These are phyloP conservation scores for Furcasterigmium sp. DNA, from an alignment of 2,329 filamentous ascomycete genomes.

Conservation along the genomic window DNA sequence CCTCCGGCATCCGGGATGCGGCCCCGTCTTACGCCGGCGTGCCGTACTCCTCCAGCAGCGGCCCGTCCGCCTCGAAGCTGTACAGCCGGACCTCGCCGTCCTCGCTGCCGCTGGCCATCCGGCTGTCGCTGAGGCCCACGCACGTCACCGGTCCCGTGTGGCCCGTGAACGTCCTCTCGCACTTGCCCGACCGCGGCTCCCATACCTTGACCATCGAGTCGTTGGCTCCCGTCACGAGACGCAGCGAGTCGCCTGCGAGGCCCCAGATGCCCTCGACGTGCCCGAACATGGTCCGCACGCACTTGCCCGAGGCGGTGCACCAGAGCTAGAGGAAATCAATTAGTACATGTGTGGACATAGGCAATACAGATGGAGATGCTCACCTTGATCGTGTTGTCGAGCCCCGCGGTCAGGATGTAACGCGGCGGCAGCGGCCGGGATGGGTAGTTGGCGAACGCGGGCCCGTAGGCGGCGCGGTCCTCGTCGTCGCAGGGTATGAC, in stretches of 20 bases:
- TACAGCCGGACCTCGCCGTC: constrained; percentile 88
- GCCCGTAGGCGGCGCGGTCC: constrained; percentile 51
- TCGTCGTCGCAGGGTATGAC: constrained; percentile 23
- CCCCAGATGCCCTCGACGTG: constrained; percentile 97
- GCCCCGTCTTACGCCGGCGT: constrained; percentile 37
- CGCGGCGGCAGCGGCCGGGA: constrained; percentile 70
- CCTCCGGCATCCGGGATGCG: not conserved
- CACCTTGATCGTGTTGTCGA: constrained; percentile 72
- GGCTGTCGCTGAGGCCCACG: constrained; percentile 82
- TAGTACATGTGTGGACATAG: not conserved
- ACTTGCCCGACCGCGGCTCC: constrained; percentile 88
- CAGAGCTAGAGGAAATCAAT: constrained; percentile 58
- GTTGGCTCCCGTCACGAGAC: constrained; percentile 84
- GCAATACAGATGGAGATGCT: not conserved
- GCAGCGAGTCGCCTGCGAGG: constrained; percentile 79
- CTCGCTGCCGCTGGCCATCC: constrained; percentile 87
- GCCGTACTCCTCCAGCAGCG: constrained; percentile 40
- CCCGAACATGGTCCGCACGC: constrained; percentile 89
- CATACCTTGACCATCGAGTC: constrained; percentile 92
- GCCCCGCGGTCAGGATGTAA: constrained; percentile 88
- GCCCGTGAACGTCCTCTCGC: constrained; percentile 86
- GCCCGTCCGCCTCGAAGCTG: constrained; percentile 56
- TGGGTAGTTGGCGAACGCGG: constrained; percentile 55
- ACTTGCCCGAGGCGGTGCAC: constrained; percentile 78
- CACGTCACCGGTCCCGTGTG: constrained; percentile 91